phyloP scores from a whole-genome alignment of 352 stramenopile species.

The Phytophthora sojae region DNA sequence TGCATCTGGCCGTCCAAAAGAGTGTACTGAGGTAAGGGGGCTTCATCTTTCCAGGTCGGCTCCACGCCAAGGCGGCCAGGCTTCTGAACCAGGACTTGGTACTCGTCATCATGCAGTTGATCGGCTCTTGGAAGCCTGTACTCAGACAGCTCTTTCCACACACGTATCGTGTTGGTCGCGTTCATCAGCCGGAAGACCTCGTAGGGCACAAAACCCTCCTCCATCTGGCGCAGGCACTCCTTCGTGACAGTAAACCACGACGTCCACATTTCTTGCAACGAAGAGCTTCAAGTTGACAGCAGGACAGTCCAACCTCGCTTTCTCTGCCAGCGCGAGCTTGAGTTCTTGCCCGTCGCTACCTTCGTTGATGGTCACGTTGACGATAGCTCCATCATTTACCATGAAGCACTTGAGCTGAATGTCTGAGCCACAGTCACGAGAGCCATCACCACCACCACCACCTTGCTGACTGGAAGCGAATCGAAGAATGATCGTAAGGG shows the following conservation, averaged over 20 bases:
- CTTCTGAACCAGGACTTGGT: background rate
- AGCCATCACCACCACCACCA: too few relatives aligned
- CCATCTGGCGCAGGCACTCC: background rate
- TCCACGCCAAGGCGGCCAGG: background rate
- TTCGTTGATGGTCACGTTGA: background rate
- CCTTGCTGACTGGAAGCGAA: too few relatives aligned
- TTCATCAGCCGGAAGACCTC: background rate
- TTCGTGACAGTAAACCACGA: background rate
- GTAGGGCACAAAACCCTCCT: background rate
- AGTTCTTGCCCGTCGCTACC: background rate
- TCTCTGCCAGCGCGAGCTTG: too few relatives aligned
- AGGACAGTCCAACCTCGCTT: background rate
- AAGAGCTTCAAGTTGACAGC: background rate
- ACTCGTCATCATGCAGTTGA: background rate
- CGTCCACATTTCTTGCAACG: too few relatives aligned
- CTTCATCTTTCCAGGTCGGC: background rate
- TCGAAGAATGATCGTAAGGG: background rate
- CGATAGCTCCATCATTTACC: background rate
- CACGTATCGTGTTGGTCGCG: too few relatives aligned
- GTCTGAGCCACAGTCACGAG: background rate
- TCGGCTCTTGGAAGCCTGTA: background rate
- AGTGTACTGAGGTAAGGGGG: too few relatives aligned
- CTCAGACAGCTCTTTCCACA: background rate
- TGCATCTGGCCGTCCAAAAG: background rate
- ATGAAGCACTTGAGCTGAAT: background rate